These are phyloP conservation scores for Fusarium sp. DNA, from an alignment of 2,329 filamentous ascomycete species.

Conservation along the genomic window DNA sequence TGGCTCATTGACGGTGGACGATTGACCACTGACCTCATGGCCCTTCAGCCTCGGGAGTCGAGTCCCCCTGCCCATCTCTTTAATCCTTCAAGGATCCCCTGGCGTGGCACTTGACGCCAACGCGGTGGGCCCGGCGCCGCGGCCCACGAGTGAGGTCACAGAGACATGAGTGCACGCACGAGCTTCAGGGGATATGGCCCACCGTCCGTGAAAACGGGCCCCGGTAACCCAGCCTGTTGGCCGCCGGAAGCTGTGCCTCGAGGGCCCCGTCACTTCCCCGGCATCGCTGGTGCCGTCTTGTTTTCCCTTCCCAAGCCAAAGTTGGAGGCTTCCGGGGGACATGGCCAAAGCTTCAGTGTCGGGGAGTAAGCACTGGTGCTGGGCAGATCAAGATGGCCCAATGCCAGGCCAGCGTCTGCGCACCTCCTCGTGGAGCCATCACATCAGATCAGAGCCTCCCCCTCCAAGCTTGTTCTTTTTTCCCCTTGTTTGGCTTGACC, in stretches of 20 bases:
- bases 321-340: slow-evolving; percentile 4
- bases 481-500: background rate
- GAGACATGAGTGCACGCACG: slow-evolving; percentile 19
- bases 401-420: slow-evolving; percentile 21
- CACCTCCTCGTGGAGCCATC: slow-evolving; percentile 19
- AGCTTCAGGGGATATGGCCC: slow-evolving; percentile 22
- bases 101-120: slow-evolving; percentile 27
- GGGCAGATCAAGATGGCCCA: slow-evolving; percentile 34
- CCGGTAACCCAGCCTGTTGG: slow-evolving; percentile 42
- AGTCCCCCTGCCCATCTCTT: slow-evolving; percentile 19
- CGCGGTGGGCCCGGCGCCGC: slow-evolving; percentile 7
- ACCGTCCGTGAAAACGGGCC: slow-evolving; percentile 29
- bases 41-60: slow-evolving; percentile 8
- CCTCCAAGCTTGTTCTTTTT: slow-evolving; percentile 1
- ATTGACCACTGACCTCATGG: background rate
- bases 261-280: slow-evolving; percentile 24
- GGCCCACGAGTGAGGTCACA: slow-evolving; percentile 22
- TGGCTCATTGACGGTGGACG: background rate
- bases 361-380: slow-evolving; percentile 21
- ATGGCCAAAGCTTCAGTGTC: slow-evolving; percentile 26
- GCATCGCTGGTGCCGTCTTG: slow-evolving; percentile 7
- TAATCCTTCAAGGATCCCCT: slow-evolving; percentile 26
- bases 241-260: slow-evolving; percentile 16
- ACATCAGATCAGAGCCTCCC: slow-evolving; percentile 7
- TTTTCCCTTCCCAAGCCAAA: background rate